Evolutionary conservation across 1,284 basidiomycete species (phyloP).

Genomic region (Ustanciosporium gigantosporum): DNA sequence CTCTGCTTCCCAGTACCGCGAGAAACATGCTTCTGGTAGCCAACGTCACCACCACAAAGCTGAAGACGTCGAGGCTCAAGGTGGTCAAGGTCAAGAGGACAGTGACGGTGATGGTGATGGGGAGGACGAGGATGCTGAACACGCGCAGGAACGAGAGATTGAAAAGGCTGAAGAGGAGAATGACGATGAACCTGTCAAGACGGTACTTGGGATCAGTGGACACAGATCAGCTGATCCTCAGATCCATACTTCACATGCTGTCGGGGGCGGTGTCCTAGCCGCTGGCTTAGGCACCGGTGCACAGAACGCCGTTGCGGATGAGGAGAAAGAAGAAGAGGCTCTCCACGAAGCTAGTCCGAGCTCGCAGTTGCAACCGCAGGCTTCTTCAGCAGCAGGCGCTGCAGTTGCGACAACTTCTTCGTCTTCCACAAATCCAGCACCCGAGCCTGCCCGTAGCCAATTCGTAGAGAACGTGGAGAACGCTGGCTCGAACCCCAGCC

Average conservation of each 20-base stretch:
- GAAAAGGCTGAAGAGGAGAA: not conserved
- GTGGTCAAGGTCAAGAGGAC: not conserved
- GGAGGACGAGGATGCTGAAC: no score
- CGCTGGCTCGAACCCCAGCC: not conserved
- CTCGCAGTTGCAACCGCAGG: not conserved
- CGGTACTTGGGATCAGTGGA: constrained; percentile 9
- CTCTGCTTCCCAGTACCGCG: constrained; percentile 10
- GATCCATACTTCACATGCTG: not conserved
- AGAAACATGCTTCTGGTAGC: constrained; percentile 8
- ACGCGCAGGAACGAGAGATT: not conserved
- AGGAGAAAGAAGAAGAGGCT: not conserved
- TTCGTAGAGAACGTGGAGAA: not conserved
- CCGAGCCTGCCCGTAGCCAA: no score
- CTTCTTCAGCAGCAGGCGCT: not conserved
- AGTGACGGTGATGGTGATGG: no score
- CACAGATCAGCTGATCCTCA: not conserved
- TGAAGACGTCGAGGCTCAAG: constrained; percentile 13
- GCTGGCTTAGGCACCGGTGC: not conserved
- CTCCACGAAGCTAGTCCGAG: not conserved
- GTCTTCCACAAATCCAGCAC: not conserved
- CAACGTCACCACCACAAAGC: not conserved
- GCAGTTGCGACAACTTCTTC: not conserved
- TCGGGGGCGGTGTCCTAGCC: not conserved
- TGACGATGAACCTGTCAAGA: constrained; percentile 2
- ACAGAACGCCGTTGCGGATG: not conserved